A percentile compares a stretch with the other conserved stretches of the same genome.
phyloP scores from a whole-genome alignment of 352 stramenopile genomes.

The Globisporangium megalacanthum region DNA sequence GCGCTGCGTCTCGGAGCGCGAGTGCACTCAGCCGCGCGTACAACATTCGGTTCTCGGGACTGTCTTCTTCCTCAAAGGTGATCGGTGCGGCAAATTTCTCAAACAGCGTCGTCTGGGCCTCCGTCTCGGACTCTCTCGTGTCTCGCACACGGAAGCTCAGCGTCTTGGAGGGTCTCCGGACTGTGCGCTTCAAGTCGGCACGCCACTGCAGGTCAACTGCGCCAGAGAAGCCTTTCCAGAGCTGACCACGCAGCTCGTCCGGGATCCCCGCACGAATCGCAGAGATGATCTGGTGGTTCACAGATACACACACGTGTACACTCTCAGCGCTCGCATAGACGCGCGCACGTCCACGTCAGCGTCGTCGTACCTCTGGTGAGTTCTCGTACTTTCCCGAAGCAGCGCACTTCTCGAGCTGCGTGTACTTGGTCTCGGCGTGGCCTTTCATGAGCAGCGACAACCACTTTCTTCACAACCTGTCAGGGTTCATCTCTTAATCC shows the following conservation, averaged over 20 bases:
- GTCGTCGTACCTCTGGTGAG: conserved; percentile 45
- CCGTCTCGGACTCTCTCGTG: background rate
- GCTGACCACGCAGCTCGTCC: conserved; percentile 62
- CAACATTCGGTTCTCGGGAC: conserved; percentile 59
- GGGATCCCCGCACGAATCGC: conserved; percentile 70
- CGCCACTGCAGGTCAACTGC: conserved; percentile 50
- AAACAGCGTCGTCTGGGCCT: conserved; percentile 24
- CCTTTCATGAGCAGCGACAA: conserved; percentile 62
- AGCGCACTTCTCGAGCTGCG: conserved; percentile 73
- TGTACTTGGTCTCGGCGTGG: conserved; percentile 80
- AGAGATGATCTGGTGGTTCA: conserved; percentile 48
- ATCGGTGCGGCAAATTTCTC: conserved; percentile 43
- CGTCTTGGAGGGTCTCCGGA: conserved; percentile 47
- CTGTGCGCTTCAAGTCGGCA: conserved; percentile 49
- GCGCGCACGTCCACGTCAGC: background rate
- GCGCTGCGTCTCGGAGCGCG: conserved; percentile 33
- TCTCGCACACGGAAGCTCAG: conserved; percentile 20
- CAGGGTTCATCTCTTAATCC: background rate
- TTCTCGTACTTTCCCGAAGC: conserved; percentile 50
- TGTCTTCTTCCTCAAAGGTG: conserved; percentile 29
- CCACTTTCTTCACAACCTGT: conserved; percentile 38
- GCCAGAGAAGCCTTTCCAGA: conserved; percentile 77
- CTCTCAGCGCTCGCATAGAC: background rate
- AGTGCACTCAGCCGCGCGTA: conserved; percentile 51
- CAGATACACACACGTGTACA: background rate